Percentiles rank a stretch among this genome's conserved stretches.
Evolutionary conservation across 1,284 basidiomycete species (phyloP).

Genomic region (Phenoliferia sp.): DNA sequence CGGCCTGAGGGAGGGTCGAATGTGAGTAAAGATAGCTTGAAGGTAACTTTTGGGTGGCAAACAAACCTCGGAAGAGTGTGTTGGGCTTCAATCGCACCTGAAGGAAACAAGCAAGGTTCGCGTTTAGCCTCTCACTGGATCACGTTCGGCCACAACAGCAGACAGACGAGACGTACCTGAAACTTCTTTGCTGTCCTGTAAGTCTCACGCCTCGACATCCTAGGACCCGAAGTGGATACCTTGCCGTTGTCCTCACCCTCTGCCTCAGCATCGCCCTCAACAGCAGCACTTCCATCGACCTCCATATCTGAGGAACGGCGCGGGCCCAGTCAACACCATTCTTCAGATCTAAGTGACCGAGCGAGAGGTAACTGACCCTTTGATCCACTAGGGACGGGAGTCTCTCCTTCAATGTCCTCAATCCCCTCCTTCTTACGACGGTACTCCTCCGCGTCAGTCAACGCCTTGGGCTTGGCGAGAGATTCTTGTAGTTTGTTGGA

Average conservation of each 20-base stretch:
- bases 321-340: neutral
- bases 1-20: neutral
- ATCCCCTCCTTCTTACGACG: constrained; percentile 37
- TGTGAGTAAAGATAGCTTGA: neutral
- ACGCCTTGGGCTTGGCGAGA: constrained; percentile 45
- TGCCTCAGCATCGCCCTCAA: constrained; percentile 38
- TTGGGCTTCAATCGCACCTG: constrained; percentile 13
- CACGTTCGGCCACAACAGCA: neutral
- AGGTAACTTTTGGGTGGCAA: neutral
- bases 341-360: no score
- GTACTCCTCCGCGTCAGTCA: constrained; percentile 38
- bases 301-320: constrained; percentile 12
- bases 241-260: constrained; percentile 37
- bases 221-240: constrained; percentile 27
- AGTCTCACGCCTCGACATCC: constrained; percentile 25
- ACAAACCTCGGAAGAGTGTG: constrained; percentile 14
- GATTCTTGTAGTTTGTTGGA: constrained; percentile 57
- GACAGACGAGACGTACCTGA: constrained; percentile 11
- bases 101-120: neutral
- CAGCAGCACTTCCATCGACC: constrained; percentile 10
- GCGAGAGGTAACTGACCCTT: constrained; percentile 5
- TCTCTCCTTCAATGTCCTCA: constrained; percentile 42
- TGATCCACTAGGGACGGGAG: neutral
- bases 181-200: constrained; percentile 26
- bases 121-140: neutral